Evolutionary conservation across 805 yeast genomes (phyloP).

Genomic region (Spathaspora boniae): DNA sequence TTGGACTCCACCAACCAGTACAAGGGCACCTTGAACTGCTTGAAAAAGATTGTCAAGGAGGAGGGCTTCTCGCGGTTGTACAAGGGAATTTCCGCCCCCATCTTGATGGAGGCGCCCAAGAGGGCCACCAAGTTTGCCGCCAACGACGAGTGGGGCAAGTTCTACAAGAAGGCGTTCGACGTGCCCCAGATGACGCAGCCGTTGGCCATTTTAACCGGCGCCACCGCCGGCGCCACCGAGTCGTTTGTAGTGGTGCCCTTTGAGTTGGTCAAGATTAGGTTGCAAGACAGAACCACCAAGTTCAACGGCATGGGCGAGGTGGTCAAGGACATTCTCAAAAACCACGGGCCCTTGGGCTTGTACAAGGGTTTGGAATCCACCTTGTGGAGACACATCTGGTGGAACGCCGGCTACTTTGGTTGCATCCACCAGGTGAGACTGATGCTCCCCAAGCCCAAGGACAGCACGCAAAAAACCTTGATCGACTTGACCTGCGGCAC

Average conservation of each 20-base stretch:
- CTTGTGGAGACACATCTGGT: constrained; percentile 90
- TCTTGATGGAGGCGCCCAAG: constrained; percentile 98
- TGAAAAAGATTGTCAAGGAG: constrained; percentile 74
- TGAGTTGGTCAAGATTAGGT: constrained; percentile 90
- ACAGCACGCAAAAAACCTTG: constrained; percentile 67
- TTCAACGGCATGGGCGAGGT: constrained; percentile 86
- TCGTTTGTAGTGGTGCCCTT: constrained; percentile 97
- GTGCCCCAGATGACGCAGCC: constrained; percentile 70
- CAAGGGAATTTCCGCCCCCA: constrained; percentile 94
- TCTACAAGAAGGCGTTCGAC: constrained; percentile 72
- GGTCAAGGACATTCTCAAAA: constrained; percentile 61
- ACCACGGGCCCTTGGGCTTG: constrained; percentile 78
- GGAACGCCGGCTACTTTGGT: constrained; percentile 99
- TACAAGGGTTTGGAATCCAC: constrained; percentile 97
- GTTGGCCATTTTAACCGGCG: constrained; percentile 88
- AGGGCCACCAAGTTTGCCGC: constrained; percentile 99
- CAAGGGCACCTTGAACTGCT: constrained; percentile 79
- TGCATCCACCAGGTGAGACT: constrained; percentile 82
- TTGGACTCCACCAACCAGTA: constrained; percentile 63
- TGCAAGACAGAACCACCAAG: constrained; percentile 83
- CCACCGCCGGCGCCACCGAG: constrained; percentile 97
- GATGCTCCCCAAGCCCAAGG: constrained; percentile 73
- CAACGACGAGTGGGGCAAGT: constrained; percentile 91
- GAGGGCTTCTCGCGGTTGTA: constrained; percentile 86
- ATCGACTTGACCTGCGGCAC: constrained; percentile 91